Evolutionary conservation across 2,329 filamentous ascomycete species (phyloP), one percentile per base, ranked within the genome.

Genomic region (Fusarium penzigii): DNA sequence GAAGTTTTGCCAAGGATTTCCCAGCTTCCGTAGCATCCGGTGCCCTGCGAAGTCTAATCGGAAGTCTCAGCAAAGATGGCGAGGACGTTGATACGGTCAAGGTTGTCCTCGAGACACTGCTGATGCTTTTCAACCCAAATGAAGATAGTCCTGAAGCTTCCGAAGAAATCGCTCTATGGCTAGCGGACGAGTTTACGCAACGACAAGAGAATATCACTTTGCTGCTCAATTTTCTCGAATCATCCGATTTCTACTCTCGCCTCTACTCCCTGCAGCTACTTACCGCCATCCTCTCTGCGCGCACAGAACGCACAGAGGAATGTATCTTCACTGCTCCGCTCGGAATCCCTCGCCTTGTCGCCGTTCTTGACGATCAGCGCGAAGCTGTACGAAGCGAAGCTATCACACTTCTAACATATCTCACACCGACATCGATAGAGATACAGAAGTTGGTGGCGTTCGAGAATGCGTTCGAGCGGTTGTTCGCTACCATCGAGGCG

Each of bases 101-200:
- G 74, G 85, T 96, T 51, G 89, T 96, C 55, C 80, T 99, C 59
- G 94, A 99, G 81, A 99, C 95, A 42, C 77, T 99, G 65, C 78
- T 97, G 69, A 93, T 95, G 86, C 85, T 99, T 39, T 97, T 97
- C 71, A 85, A 74, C 57, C 84, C 85, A 39, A 86, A 86, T 62
- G 78, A 82, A 62, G 77, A 79, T 68, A 95, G 90, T 78, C 83
- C 91, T 32, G 93, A 97, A 80, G 91, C 93, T 48, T 96, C 93
- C 13, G 93, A 97, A 59, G 94, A 99, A 73, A 95, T 99, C 64
- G 89, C 89, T 16, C 78, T 97, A 29, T 99, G 94, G 92, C 80
- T 99, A 53, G 94, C 94, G 48, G 94, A 99, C 73, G 93, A 97
- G 72, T 99, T 99, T 70, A 97, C 94, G 34, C 92, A 96, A 79